A percentile compares a stretch with the other conserved stretches of the same genome.
Evolutionary conservation across 768 basidiomycete genomes (phyloP).

Genomic region (Termitomyces sp.): DNA sequence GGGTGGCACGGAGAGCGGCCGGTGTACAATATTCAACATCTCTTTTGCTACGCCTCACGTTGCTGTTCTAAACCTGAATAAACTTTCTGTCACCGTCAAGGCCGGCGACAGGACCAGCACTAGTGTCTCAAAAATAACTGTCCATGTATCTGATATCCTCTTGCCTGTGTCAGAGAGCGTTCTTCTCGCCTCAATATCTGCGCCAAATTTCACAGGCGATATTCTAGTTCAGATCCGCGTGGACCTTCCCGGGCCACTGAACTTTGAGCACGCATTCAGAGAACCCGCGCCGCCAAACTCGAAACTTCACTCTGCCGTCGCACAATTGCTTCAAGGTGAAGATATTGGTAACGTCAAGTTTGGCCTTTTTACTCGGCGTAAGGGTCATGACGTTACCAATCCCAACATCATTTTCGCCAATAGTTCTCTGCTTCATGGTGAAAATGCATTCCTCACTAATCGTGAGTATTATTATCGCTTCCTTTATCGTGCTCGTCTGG

Average conservation of each 20-base stretch:
- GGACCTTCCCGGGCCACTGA: background rate
- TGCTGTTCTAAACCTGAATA: background rate
- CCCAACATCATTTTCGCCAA: constrained; percentile 16
- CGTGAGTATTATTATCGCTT: constrained; percentile 3
- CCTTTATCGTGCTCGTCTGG: background rate
- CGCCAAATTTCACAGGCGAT: background rate
- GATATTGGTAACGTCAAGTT: constrained; percentile 18
- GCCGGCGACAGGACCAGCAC: background rate
- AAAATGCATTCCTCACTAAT: constrained; percentile 12
- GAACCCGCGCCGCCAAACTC: background rate
- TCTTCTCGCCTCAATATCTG: background rate
- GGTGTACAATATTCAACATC: background rate
- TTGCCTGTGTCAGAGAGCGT: background rate
- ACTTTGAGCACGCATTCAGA: background rate
- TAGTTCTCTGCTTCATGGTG: constrained; percentile 12
- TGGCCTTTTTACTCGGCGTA: constrained; percentile 18
- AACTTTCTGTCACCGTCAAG: background rate
- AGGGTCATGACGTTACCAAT: background rate
- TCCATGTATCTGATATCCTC: background rate
- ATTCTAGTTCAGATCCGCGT: background rate
- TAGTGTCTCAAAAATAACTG: background rate
- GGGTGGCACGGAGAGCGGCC: background rate
- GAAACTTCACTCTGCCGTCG: constrained; percentile 10
- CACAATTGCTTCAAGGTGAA: constrained; percentile 10
- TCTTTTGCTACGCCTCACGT: background rate